Evolutionary conservation across 192 early-diverging fungal species (phyloP).

Genomic region (Physocladia obscura): DNA sequence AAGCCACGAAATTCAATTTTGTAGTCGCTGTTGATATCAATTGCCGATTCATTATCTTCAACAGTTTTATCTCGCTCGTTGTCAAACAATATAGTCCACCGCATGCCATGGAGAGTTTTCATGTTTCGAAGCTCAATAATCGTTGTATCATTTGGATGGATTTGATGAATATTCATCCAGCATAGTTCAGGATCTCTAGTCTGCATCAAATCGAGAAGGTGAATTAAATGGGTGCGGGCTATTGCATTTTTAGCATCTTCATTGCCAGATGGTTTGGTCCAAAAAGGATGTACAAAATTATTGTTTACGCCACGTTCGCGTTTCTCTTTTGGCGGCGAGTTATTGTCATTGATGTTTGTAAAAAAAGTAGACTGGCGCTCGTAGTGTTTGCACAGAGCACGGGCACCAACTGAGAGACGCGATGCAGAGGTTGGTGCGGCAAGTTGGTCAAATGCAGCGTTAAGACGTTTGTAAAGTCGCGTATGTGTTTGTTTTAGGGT

Average conservation of each 20-base stretch:
- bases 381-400: slow-evolving; percentile 22
- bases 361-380: background rate
- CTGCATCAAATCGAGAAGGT: background rate
- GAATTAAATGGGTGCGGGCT: slow-evolving; percentile 1
- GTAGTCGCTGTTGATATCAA: background rate
- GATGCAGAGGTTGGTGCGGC: background rate
- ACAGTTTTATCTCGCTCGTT: too few relatives aligned
- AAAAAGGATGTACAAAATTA: background rate
- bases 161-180: slow-evolving; percentile 23
- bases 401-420: background rate
- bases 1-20: slow-evolving; percentile 19
- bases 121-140: slow-evolving; percentile 17
- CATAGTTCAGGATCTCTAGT: background rate
- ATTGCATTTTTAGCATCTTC: slow-evolving; percentile 9
- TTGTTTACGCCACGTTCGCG: background rate
- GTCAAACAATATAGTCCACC: slow-evolving; percentile 20
- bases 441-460: slow-evolving; percentile 5
- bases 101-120: slow-evolving; percentile 4
- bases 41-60: background rate
- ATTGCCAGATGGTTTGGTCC: slow-evolving; percentile 9
- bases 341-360: background rate
- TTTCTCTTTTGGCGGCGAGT: background rate
- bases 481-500: too few relatives aligned
- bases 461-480: too few relatives aligned
- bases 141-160: slow-evolving; percentile 17